A percentile compares a stretch with the other conserved stretches of the same genome.
Evolutionary conservation across 768 basidiomycete species (phyloP).

Genomic region (Panus rudis): DNA sequence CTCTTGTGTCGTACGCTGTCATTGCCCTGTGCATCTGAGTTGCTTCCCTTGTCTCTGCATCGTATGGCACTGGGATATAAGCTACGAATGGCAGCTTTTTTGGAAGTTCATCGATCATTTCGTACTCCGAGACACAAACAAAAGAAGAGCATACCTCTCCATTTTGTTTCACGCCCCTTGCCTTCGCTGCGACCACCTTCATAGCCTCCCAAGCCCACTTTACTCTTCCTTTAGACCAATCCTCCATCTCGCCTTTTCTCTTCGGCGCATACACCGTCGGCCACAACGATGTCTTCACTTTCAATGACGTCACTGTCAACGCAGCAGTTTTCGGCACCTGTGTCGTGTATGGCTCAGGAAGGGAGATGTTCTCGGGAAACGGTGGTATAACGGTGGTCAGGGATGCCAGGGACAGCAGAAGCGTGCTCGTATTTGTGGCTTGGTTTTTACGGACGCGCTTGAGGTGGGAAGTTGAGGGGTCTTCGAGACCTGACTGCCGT

Average conservation of each 20-base stretch:
- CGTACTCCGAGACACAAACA: background rate
- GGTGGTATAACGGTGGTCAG: conserved; percentile 29
- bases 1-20: conserved; percentile 65
- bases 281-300: conserved; percentile 73
- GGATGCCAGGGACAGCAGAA: conserved; percentile 43
- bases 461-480: conserved; percentile 58
- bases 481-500: conserved; percentile 54
- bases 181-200: conserved; percentile 41
- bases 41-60: conserved; percentile 18
- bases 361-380: conserved; percentile 42
- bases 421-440: conserved; percentile 30
- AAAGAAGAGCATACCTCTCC: conserved; percentile 50
- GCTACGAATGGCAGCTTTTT: conserved; percentile 69
- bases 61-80: conserved; percentile 53
- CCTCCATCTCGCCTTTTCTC: conserved; percentile 57
- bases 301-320: conserved; percentile 56
- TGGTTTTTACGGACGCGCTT: conserved; percentile 64
- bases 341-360: conserved; percentile 47
- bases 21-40: conserved; percentile 29
- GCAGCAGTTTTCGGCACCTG: conserved; percentile 64
- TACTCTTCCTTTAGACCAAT: conserved; percentile 59
- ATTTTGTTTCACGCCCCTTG: conserved; percentile 34
- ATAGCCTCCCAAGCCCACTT: conserved; percentile 77
- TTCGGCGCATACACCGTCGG: conserved; percentile 72
- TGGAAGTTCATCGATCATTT: background rate